phyloP scores from a whole-genome alignment of 352 stramenopile genomes.

The Pythium volutum region DNA sequence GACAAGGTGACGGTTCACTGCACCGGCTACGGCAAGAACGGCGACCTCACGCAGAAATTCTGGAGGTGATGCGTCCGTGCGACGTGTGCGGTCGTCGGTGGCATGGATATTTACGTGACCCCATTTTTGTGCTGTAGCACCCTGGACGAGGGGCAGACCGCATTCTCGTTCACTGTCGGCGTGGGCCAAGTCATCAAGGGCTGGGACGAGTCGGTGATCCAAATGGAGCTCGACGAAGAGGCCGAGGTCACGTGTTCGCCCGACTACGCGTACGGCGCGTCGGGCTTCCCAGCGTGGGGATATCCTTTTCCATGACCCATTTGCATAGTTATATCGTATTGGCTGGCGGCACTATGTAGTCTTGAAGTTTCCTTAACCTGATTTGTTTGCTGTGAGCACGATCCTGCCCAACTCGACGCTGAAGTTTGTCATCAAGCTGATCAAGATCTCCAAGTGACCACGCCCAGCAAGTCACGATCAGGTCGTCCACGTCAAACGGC shows the following conservation, averaged over 20 bases:
- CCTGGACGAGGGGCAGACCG: conserved; percentile 93
- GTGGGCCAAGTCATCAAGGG: conserved; percentile 94
- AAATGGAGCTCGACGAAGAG: conserved; percentile 88
- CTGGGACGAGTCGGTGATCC: conserved; percentile 92
- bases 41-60: conserved; percentile 85
- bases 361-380: conserved; percentile 40
- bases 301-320: conserved; percentile 46
- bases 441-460: conserved; percentile 45
- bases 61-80: conserved; percentile 62
- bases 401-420: conserved; percentile 93
- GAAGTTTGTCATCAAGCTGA: conserved; percentile 92
- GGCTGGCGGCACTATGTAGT: not conserved
- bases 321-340: not conserved
- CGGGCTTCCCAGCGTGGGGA: conserved; percentile 93
- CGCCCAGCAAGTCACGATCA: not conserved
- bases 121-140: conserved; percentile 48
- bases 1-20: conserved; percentile 77
- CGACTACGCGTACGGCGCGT: conserved; percentile 94
- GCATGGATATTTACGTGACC: not conserved
- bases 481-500: not conserved
- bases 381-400: conserved; percentile 28
- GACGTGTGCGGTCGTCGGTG: not conserved
- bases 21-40: conserved; percentile 79
- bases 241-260: conserved; percentile 91
- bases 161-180: conserved; percentile 93